phyloP scores from a whole-genome alignment of 805 yeast genomes.

The Pichia membranifaciens region DNA sequence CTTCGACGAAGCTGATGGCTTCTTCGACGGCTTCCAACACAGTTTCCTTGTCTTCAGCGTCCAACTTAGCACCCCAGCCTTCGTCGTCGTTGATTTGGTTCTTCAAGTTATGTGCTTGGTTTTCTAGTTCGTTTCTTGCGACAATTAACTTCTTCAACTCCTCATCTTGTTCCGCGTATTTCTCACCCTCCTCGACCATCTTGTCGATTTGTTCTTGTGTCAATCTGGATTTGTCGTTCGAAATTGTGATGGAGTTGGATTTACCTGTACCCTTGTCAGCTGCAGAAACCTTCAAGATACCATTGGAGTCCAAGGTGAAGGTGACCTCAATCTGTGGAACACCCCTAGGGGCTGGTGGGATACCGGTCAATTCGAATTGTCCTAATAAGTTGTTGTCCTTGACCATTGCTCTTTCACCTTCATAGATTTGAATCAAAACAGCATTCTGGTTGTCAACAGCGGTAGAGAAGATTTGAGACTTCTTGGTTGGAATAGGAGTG shows the following conservation, averaged over 20 bases:
- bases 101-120: constrained; percentile 78
- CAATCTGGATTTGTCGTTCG: constrained; percentile 91
- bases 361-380: constrained; percentile 78
- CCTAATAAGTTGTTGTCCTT: constrained; percentile 89
- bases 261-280: constrained; percentile 93
- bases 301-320: constrained; percentile 82
- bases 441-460: constrained; percentile 96
- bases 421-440: constrained; percentile 87
- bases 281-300: constrained; percentile 81
- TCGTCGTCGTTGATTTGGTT: constrained; percentile 48
- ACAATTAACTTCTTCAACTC: constrained; percentile 78
- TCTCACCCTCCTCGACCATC: constrained; percentile 97
- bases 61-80: constrained; percentile 71
- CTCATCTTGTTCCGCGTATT: constrained; percentile 87
- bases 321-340: constrained; percentile 88
- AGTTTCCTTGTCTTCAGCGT: constrained; percentile 87
- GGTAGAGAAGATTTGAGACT: constrained; percentile 91
- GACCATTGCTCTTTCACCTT: constrained; percentile 94
- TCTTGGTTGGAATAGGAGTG: constrained; percentile 92
- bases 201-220: constrained; percentile 92
- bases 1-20: constrained; percentile 62
- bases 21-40: constrained; percentile 83
- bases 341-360: constrained; percentile 91
- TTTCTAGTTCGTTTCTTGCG: constrained; percentile 82
- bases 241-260: constrained; percentile 83